Evolutionary conservation across 1,284 basidiomycete species (phyloP), one percentile per base, ranked within the genome.

Genomic region (Omphalotus olearius): DNA sequence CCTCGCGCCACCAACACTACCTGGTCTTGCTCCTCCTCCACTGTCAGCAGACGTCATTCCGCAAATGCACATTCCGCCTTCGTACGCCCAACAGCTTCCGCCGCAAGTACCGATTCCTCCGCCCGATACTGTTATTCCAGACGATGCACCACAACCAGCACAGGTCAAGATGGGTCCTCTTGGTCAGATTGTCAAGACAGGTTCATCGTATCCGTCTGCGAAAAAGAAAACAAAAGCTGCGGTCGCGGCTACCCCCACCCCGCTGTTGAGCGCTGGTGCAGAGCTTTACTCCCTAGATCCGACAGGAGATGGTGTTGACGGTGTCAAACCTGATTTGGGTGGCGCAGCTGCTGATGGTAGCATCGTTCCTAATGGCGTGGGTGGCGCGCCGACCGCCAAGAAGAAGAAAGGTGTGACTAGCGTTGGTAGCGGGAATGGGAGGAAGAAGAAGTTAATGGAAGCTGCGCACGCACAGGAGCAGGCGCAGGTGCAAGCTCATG

Each of bases 141-240:
- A 91, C 69, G 88, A 91, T 59, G 40, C 65, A 0, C 82, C 84
- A 0, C 67, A 69, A 35, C 60, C 76, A 3, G 64, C 70, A 1
- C 85, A 86, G 55, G 69, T 76, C 42, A 90, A 86, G 71, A 79
- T 90, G 60, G 87, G 87, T 0, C 87, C 88, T 0, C 67, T 89
- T 6, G 88, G 88, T 10, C 86, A 90, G 62, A 79, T 90, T 53
- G 59, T 80, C 59, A 74, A 75, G 50, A 60, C 62, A 13, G 68
- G 63, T 4, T 56, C 62, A 0, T 50, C 61, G 5, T 54, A 58
- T 17, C 62, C 60, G 11, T 45, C 62, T 6, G 53, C 65, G 62
- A 76, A 75, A 65, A 75, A 75, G 65, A 69, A 68, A 48, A 59
- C 55, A 17, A 64, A 66, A 42, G 52, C 48, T 13, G 50, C 49